These are phyloP conservation scores for Komagataella populi DNA, from an alignment of 805 yeast genomes.

Conservation along the genomic window DNA sequence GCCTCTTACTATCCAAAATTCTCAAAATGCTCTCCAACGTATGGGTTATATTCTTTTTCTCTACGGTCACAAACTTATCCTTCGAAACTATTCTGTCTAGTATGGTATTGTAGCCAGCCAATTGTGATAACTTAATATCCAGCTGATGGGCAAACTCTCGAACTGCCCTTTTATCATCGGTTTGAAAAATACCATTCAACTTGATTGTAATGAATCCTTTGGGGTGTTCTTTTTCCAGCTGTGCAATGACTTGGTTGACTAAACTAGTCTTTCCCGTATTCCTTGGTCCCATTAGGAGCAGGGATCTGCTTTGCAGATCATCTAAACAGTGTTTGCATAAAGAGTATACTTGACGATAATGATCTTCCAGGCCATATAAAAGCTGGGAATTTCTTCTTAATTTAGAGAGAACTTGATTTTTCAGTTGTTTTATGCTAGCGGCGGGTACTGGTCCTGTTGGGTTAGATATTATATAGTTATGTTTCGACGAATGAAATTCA, in stretches of 20 bases:
- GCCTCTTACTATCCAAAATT: slow-evolving; percentile 28
- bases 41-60: slow-evolving; percentile 39
- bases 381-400: not conserved
- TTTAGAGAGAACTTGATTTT: not conserved
- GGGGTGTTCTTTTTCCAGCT: slow-evolving; percentile 24
- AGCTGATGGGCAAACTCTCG: slow-evolving; percentile 79
- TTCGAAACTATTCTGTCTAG: slow-evolving; percentile 2
- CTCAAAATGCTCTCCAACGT: slow-evolving; percentile 47
- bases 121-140: slow-evolving; percentile 23
- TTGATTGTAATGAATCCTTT: slow-evolving; percentile 48
- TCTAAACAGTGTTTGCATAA: slow-evolving; percentile 52
- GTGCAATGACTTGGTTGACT: slow-evolving; percentile 39
- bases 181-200: slow-evolving; percentile 59
- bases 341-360: slow-evolving; percentile 35
- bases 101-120: slow-evolving; percentile 6
- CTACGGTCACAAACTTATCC: slow-evolving; percentile 16
- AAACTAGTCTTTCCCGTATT: slow-evolving; percentile 63
- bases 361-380: slow-evolving; percentile 22
- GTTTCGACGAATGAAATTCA: not conserved
- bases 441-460: not conserved
- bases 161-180: slow-evolving; percentile 67
- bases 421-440: not conserved
- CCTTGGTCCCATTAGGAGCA: slow-evolving; percentile 67
- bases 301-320: slow-evolving; percentile 70
- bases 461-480: not conserved